These are phyloP conservation scores for Petunia axillaris DNA, from an alignment of 257 asterid genomes.

Conservation along the genomic window DNA sequence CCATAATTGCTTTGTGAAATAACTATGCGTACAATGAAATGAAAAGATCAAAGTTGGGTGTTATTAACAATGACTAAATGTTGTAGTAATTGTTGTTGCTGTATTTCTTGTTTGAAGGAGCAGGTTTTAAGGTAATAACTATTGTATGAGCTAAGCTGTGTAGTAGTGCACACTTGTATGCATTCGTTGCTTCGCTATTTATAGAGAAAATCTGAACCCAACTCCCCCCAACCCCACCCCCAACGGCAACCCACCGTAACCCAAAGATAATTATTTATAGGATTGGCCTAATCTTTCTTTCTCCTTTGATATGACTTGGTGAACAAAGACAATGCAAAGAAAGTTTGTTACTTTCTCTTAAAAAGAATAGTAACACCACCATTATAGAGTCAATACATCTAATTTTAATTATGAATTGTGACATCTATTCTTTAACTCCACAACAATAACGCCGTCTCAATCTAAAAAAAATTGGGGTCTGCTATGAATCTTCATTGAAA, in stretches of 20 bases:
- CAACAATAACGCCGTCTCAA: no score
- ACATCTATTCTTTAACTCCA: no score
- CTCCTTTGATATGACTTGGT: background rate
- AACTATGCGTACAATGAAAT: background rate
- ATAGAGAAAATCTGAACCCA: background rate
- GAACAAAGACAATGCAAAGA: background rate
- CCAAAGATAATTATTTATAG: background rate
- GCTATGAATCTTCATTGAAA: no score
- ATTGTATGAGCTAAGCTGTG: background rate
- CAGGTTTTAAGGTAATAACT: no score
- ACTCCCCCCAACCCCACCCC: background rate
- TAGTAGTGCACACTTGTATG: background rate
- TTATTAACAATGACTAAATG: background rate
- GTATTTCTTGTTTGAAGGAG: background rate
- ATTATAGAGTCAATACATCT: no score
- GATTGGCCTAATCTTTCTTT: conserved; percentile 4
- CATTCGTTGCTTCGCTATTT: background rate
- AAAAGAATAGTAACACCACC: no score
- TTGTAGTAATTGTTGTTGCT: background rate
- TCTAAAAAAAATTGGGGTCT: no score
- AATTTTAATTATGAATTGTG: no score
- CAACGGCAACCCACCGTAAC: no score
- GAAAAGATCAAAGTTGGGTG: background rate
- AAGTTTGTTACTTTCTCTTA: background rate
- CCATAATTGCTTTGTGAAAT: conserved; percentile 14